Evolutionary conservation across 2,329 filamentous ascomycete genomes (phyloP).

Genomic region (Curvularia hawaiiensis): DNA sequence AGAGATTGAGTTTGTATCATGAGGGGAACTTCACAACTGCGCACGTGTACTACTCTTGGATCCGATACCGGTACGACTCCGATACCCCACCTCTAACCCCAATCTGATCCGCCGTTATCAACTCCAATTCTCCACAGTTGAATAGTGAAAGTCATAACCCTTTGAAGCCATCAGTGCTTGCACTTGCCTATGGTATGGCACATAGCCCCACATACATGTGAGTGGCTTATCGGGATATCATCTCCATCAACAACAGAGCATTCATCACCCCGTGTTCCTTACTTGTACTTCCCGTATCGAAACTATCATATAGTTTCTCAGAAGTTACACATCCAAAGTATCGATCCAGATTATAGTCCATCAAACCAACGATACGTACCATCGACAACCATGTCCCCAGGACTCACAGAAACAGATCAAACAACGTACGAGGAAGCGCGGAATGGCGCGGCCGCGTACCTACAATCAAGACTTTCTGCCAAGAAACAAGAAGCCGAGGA

Average conservation of each 20-base stretch:
- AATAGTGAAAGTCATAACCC: background rate
- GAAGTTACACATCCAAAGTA: background rate
- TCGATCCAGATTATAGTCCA: background rate
- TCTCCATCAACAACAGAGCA: background rate
- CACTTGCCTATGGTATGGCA: background rate
- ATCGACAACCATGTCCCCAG: background rate
- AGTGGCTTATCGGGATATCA: no score
- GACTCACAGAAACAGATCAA: conserved; percentile 47
- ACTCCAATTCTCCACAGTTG: background rate
- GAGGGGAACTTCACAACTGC: conserved; percentile 3
- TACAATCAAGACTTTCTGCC: conserved; percentile 39
- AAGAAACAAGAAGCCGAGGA: conserved; percentile 19
- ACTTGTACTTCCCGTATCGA: background rate
- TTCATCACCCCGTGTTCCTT: no score
- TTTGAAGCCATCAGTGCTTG: background rate
- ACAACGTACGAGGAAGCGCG: conserved; percentile 41
- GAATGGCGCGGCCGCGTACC: conserved; percentile 43
- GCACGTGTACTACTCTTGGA: conserved; percentile 12
- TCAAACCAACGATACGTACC: background rate
- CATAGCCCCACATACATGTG: background rate
- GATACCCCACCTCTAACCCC: conserved; percentile 4
- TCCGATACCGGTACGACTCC: conserved; percentile 18
- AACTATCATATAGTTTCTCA: background rate
- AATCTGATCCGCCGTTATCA: conserved; percentile 1
- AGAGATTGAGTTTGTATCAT: conserved; percentile 2